A percentile compares a stretch with the other conserved stretches of the same genome.
phyloP scores from a whole-genome alignment of 805 yeast species.

The Lachancea lanzarotensis region DNA sequence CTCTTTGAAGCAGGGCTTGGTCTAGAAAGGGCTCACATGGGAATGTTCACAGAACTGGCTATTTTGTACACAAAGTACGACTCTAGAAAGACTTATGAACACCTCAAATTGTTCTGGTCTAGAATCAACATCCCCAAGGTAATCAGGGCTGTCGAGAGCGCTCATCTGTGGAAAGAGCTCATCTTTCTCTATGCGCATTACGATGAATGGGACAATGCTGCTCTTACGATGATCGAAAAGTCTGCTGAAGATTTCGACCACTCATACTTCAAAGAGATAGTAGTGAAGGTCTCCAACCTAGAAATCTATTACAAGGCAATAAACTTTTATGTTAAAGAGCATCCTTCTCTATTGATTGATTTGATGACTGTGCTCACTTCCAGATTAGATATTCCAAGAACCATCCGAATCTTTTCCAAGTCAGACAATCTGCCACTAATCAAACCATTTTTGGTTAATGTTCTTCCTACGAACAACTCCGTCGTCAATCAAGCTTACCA shows the following conservation, averaged over 20 bases:
- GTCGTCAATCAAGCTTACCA: slow-evolving; percentile 94
- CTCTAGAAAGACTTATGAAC: slow-evolving; percentile 90
- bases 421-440: slow-evolving; percentile 94
- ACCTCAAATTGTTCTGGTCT: slow-evolving; percentile 95
- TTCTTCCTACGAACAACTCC: slow-evolving; percentile 81
- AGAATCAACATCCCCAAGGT: slow-evolving; percentile 97
- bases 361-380: slow-evolving; percentile 77
- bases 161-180: slow-evolving; percentile 94
- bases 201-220: slow-evolving; percentile 99
- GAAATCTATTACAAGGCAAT: slow-evolving; percentile 97
- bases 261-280: slow-evolving; percentile 84
- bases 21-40: slow-evolving; percentile 98
- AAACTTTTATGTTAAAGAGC: slow-evolving; percentile 86
- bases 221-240: slow-evolving; percentile 91
- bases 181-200: slow-evolving; percentile 95
- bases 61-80: slow-evolving; percentile 82
- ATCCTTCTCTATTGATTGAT: slow-evolving; percentile 86
- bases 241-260: slow-evolving; percentile 92
- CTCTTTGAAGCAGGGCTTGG: slow-evolving; percentile 94
- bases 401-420: slow-evolving; percentile 87
- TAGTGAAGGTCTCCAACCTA: slow-evolving; percentile 90
- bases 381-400: slow-evolving; percentile 89
- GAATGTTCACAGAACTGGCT: slow-evolving; percentile 97
- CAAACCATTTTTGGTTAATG: slow-evolving; percentile 90
- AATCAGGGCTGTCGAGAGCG: slow-evolving; percentile 83